These are phyloP conservation scores for Yamadazyma sp. DNA, from an alignment of 1,139 yeast species.

Conservation along the genomic window DNA sequence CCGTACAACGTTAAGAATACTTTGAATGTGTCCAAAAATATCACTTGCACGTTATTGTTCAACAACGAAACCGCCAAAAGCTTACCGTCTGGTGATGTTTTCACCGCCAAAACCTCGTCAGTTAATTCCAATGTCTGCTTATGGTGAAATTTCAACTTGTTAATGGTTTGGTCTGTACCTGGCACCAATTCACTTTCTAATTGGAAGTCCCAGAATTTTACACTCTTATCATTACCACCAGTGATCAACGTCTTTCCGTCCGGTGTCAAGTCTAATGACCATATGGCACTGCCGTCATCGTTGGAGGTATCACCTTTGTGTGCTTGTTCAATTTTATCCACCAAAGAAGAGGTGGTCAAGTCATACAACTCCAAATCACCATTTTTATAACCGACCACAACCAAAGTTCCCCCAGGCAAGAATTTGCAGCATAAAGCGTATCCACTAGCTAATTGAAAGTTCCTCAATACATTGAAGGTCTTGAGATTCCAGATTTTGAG, in stretches of 20 bases:
- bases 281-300: constrained; percentile 70
- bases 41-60: constrained; percentile 92
- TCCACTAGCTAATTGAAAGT: constrained; percentile 73
- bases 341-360: constrained; percentile 73
- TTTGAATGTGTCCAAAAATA: constrained; percentile 82
- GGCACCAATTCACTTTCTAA: constrained; percentile 67
- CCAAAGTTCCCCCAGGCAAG: constrained; percentile 86
- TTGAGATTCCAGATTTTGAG: constrained; percentile 85
- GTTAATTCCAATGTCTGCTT: constrained; percentile 77
- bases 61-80: constrained; percentile 80
- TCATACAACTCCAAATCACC: constrained; percentile 87
- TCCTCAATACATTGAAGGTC: constrained; percentile 74
- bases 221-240: constrained; percentile 90
- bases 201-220: constrained; percentile 85
- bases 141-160: constrained; percentile 64
- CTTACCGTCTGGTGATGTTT: constrained; percentile 78
- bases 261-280: constrained; percentile 85
- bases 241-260: constrained; percentile 87
- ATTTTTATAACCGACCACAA: constrained; percentile 86
- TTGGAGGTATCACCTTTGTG: constrained; percentile 38
- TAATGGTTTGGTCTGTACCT: constrained; percentile 58
- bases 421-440: constrained; percentile 81
- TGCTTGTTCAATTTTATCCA: constrained; percentile 72
- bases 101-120: constrained; percentile 82
- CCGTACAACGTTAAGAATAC: constrained; percentile 89